Evolutionary conservation across 2,329 filamentous ascomycete species (phyloP).

Genomic region (Trichoderma sp.): DNA sequence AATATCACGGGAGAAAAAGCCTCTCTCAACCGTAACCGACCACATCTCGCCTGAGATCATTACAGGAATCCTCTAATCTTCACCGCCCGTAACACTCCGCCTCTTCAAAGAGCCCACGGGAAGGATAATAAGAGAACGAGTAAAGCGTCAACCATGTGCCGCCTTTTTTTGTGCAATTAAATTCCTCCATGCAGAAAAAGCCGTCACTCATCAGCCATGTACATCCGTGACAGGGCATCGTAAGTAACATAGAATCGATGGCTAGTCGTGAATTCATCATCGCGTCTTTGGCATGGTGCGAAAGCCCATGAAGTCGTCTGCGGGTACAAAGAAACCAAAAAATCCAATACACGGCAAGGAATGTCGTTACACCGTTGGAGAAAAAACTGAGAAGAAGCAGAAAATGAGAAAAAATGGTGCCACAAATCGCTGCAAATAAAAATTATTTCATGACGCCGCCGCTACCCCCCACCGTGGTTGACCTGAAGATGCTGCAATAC

Average conservation of each 20-base stretch:
- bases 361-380: constrained; percentile 20
- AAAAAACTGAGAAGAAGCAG: background rate
- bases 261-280: constrained; percentile 39
- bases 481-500: constrained; percentile 18
- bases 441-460: constrained; percentile 20
- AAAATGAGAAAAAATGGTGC: constrained; percentile 15
- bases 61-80: constrained; percentile 36
- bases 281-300: constrained; percentile 29
- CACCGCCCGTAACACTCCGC: constrained; percentile 30
- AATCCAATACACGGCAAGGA: constrained; percentile 22
- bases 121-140: constrained; percentile 23
- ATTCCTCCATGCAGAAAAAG: constrained; percentile 39
- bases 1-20: constrained; percentile 25
- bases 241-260: constrained; percentile 35
- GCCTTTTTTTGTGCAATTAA: constrained; percentile 34
- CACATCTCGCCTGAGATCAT: constrained; percentile 37
- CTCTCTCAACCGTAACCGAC: constrained; percentile 26
- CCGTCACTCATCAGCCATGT: constrained; percentile 46
- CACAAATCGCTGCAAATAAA: constrained; percentile 20
- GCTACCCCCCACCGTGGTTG: constrained; percentile 10
- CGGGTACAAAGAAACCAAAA: constrained; percentile 32
- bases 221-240: constrained; percentile 37
- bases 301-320: constrained; percentile 31
- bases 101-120: constrained; percentile 27
- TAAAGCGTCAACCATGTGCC: constrained; percentile 22